phyloP scores from a whole-genome alignment of 2,329 filamentous ascomycete genomes.

The Fusarium equiseti region DNA sequence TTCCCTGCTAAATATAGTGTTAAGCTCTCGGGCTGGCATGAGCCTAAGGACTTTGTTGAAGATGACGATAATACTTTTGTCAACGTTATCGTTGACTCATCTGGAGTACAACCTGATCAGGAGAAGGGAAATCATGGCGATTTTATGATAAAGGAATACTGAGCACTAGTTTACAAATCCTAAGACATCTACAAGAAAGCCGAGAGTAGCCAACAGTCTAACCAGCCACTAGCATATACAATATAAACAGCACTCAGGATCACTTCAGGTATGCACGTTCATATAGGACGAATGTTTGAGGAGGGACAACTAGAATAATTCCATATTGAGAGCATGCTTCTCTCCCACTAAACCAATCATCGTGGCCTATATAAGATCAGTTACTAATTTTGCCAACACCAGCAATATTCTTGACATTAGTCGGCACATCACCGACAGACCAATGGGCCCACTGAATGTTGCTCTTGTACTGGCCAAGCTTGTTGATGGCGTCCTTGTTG shows the following conservation, averaged over 20 bases:
- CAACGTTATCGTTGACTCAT: neutral
- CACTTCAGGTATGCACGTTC: too few species aligned
- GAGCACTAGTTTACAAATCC: neutral
- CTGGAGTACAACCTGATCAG: neutral
- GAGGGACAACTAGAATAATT: too few species aligned
- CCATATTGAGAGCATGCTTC: too few species aligned
- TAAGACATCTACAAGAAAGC: too few species aligned
- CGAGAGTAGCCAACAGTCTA: too few species aligned
- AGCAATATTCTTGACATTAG: slow-evolving; percentile 41
- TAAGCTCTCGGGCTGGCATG: neutral
- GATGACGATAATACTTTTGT: neutral
- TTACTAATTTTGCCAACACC: slow-evolving; percentile 38
- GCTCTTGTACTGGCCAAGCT: slow-evolving; percentile 36
- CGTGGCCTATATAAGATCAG: neutral
- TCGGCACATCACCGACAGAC: slow-evolving; percentile 35
- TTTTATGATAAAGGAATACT: neutral
- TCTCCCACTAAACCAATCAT: too few species aligned
- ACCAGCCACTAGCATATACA: too few species aligned
- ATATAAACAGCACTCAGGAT: too few species aligned
- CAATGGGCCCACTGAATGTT: slow-evolving; percentile 40
- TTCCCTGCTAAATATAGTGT: neutral
- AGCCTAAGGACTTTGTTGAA: slow-evolving; percentile 7
- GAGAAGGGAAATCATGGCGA: neutral
- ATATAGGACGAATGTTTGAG: too few species aligned
- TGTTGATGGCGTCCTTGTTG: slow-evolving; percentile 28